Percentiles rank a stretch among this genome's conserved stretches.
phyloP scores from a whole-genome alignment of 768 basidiomycete genomes.

The Suillus tomentosus region DNA sequence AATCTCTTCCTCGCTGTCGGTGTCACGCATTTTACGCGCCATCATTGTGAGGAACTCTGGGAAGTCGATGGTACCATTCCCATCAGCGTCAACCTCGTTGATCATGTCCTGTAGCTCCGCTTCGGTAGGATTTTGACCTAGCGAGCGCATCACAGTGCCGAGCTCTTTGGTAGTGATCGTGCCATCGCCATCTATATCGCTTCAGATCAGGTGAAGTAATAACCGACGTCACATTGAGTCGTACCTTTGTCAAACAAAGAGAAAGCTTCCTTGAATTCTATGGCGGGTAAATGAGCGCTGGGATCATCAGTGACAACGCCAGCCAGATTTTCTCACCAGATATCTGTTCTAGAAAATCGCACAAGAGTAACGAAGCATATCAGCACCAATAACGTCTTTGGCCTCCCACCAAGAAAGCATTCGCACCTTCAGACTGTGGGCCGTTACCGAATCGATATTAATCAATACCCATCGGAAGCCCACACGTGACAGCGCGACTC shows the following conservation, averaged over 20 bases:
- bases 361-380: constrained; percentile 15
- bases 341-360: constrained; percentile 73
- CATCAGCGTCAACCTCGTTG: constrained; percentile 90
- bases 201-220: neutral
- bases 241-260: constrained; percentile 95
- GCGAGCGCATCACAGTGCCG: constrained; percentile 90
- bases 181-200: constrained; percentile 77
- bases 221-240: constrained; percentile 20
- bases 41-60: constrained; percentile 85
- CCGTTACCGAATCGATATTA: constrained; percentile 16
- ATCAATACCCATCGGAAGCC: constrained; percentile 19
- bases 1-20: constrained; percentile 93
- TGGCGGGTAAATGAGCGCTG: constrained; percentile 13
- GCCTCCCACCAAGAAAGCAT: constrained; percentile 16
- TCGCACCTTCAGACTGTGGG: constrained; percentile 58
- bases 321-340: constrained; percentile 57
- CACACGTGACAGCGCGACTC: constrained; percentile 28
- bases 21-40: constrained; percentile 89
- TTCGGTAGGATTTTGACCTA: constrained; percentile 92
- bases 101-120: constrained; percentile 94
- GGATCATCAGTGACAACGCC: constrained; percentile 1
- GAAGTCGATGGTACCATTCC: constrained; percentile 86
- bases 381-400: neutral
- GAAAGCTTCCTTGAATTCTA: constrained; percentile 99
- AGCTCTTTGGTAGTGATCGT: constrained; percentile 91